phyloP scores from a whole-genome alignment of 495 filamentous ascomycete genomes.

The Astrothelium macrocarpum region DNA sequence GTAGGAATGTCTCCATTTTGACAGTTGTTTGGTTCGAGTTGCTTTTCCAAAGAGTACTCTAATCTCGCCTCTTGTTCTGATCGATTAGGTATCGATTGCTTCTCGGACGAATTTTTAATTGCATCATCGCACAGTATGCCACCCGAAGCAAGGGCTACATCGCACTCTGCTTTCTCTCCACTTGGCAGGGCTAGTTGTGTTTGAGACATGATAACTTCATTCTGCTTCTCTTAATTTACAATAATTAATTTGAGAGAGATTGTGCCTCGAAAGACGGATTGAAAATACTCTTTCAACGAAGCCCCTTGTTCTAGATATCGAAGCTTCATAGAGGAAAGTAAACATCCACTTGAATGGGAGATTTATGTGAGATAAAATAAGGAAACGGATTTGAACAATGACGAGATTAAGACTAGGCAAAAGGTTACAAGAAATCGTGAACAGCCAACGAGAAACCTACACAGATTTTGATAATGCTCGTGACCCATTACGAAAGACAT shows the following conservation, averaged over 20 bases:
- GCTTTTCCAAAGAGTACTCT: not conserved
- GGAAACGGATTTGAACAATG: no score
- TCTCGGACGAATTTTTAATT: not conserved
- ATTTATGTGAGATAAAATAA: no score
- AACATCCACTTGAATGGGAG: no score
- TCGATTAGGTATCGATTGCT: not conserved
- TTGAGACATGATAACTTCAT: not conserved
- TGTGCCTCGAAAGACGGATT: not conserved
- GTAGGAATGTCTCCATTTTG: no score
- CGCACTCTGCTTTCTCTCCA: not conserved
- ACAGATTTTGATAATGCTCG: not conserved
- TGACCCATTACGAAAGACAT: not conserved
- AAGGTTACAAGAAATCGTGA: not conserved
- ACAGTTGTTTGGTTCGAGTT: not conserved
- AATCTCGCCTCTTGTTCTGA: not conserved
- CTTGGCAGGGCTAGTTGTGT: not conserved
- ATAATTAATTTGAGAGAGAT: not conserved
- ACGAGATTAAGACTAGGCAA: not conserved
- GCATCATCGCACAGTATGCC: not conserved
- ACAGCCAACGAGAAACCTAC: not conserved
- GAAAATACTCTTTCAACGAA: not conserved
- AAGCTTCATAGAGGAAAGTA: no score
- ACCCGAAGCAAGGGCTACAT: not conserved
- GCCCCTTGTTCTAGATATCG: no score
- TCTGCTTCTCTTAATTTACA: not conserved